These are phyloP conservation scores for Endoconidiophora polonica DNA, from an alignment of 2,329 filamentous ascomycete genomes.

Conservation along the genomic window DNA sequence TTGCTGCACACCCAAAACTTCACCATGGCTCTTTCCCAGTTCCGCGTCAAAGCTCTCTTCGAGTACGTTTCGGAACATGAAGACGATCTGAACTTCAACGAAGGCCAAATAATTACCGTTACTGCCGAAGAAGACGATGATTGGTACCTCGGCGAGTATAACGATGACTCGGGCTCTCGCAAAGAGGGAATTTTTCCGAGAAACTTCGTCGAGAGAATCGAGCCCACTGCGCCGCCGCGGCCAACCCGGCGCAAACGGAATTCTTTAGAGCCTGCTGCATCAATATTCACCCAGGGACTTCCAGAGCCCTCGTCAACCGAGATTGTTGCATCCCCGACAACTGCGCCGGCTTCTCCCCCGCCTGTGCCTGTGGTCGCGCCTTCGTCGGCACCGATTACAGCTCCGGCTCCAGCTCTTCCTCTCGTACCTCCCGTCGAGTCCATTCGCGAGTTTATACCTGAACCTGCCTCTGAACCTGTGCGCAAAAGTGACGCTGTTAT, in stretches of 20 bases:
- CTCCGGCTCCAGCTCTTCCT: constrained; percentile 15
- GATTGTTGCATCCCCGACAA: constrained; percentile 7
- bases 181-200: constrained; percentile 80
- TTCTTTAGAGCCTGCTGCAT: constrained; percentile 21
- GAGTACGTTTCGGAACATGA: constrained; percentile 88
- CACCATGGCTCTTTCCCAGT: constrained; percentile 29
- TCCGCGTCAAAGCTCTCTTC: constrained; percentile 91
- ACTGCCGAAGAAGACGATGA: constrained; percentile 84
- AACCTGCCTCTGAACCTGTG: background rate
- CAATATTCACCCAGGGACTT: constrained; percentile 18
- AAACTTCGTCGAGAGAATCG: constrained; percentile 95
- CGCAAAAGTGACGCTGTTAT: constrained; percentile 2
- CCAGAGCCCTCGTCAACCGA: constrained; percentile 14
- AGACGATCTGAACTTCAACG: constrained; percentile 76
- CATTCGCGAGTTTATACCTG: background rate
- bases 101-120: constrained; percentile 83
- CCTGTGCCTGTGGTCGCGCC: background rate
- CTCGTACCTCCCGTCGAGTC: constrained; percentile 16
- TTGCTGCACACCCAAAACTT: background rate
- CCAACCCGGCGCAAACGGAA: constrained; percentile 66
- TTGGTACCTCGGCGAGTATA: constrained; percentile 84
- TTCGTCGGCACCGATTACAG: background rate
- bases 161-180: constrained; percentile 56
- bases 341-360: constrained; percentile 15
- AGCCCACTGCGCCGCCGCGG: constrained; percentile 76